Evolutionary conservation across 148 eudicot species (phyloP).

Genomic region (Chenopodium album): DNA sequence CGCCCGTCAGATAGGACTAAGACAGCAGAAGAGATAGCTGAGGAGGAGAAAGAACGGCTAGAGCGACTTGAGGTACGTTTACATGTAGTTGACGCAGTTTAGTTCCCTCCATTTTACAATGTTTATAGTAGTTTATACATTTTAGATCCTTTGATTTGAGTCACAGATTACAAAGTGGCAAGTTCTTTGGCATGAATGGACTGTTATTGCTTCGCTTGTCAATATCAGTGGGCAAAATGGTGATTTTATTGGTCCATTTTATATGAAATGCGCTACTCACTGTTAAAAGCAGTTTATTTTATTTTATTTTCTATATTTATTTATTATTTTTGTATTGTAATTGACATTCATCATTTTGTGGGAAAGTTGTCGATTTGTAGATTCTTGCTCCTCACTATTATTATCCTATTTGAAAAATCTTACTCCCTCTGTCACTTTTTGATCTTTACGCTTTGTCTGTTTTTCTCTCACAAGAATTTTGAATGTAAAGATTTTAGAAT

Average conservation of each 20-base stretch:
- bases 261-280: background rate
- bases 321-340: background rate
- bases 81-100: constrained; percentile 5
- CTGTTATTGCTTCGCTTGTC: background rate
- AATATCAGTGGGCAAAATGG: background rate
- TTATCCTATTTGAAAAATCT: background rate
- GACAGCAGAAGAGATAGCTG: constrained; percentile 90
- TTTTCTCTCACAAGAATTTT: no score
- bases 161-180: background rate
- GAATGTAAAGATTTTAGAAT: no score
- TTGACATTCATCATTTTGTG: background rate
- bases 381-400: background rate
- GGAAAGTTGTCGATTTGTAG: background rate
- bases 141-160: background rate
- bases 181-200: background rate
- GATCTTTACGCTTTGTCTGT: no score
- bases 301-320: background rate
- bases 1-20: constrained; percentile 91
- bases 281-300: no score
- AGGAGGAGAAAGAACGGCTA: constrained; percentile 87
- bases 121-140: background rate
- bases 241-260: background rate
- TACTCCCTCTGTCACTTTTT: no score
- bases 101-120: background rate
- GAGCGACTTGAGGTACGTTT: constrained; percentile 75